Conservation (phyloP, 192 early-diverging fungal species). For the Phlyctochytrium arcticum region DNA sequence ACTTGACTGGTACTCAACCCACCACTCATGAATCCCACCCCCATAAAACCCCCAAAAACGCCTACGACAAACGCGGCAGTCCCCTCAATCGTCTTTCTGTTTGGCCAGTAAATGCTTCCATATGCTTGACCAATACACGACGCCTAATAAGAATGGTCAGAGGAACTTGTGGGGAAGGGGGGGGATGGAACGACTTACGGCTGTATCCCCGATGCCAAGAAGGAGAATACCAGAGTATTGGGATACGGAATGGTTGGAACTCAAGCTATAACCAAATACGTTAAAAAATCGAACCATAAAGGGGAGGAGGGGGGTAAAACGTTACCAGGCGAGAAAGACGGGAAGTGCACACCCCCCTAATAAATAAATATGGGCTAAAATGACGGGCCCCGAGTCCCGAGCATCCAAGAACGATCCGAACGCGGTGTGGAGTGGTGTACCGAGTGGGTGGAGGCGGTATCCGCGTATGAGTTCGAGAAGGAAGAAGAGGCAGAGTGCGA, state of each 20-base stretch:
- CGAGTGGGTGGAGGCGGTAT: slow-evolving; percentile 66
- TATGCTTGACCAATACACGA: slow-evolving; percentile 75
- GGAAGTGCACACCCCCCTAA: slow-evolving; percentile 86
- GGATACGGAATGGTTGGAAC: no score
- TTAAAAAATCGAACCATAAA: no score
- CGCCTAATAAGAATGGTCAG: slow-evolving; percentile 42
- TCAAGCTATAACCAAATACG: no score
- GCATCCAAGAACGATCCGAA: slow-evolving; percentile 78
- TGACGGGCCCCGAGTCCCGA: slow-evolving; percentile 75
- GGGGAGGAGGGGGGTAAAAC: no score
- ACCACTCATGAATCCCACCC: no score
- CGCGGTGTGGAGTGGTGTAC: slow-evolving; percentile 63
- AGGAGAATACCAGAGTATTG: slow-evolving; percentile 88
- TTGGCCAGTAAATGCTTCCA: slow-evolving; percentile 72
- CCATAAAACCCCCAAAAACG: no score
- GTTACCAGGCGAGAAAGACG: slow-evolving; percentile 77
- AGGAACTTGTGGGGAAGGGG: no score
- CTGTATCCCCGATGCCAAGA: slow-evolving; percentile 85
- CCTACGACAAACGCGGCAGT: no score
- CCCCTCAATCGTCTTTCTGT: slow-evolving; percentile 86
- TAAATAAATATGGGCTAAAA: slow-evolving; percentile 87
- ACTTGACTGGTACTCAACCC: no score
- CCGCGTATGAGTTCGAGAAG: slow-evolving; percentile 77
- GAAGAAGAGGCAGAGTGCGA: slow-evolving; percentile 68
- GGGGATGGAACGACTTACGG: no score